Conservation (phyloP, 2,329 filamentous ascomycete species). For the Rosellinia necatrix region DNA sequence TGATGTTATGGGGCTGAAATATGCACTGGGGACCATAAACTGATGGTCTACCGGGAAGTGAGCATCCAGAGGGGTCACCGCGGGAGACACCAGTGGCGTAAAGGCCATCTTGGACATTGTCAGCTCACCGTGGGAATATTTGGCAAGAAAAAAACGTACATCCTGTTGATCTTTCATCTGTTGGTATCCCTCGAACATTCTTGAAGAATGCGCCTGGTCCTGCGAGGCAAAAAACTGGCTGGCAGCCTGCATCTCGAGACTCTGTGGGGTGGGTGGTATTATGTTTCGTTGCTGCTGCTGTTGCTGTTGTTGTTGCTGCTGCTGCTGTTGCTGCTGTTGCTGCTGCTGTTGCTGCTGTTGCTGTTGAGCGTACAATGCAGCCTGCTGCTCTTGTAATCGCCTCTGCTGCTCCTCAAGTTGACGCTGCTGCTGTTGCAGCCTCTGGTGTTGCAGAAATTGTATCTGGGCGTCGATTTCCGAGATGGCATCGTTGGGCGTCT, state of each 20-base stretch:
- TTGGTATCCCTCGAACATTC: constrained; percentile 70
- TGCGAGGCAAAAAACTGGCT: constrained; percentile 65
- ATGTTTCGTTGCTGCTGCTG: constrained; percentile 57
- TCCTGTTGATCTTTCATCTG: constrained; percentile 72
- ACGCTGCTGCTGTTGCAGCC: constrained; percentile 63
- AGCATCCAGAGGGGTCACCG: constrained; percentile 77
- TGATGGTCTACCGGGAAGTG: constrained; percentile 65
- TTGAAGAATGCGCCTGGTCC: constrained; percentile 59
- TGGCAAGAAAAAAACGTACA: constrained; percentile 47
- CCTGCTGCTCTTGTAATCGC: constrained; percentile 47
- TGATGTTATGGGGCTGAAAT: constrained; percentile 83
- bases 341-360: constrained; percentile 43
- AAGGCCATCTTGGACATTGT: constrained; percentile 66
- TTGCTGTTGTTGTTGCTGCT: constrained; percentile 6
- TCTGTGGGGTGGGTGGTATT: constrained; percentile 80
- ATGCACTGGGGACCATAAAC: constrained; percentile 70
- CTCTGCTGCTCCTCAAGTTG: constrained; percentile 62
- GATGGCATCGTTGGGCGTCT: constrained; percentile 56
- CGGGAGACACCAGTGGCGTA: constrained; percentile 82
- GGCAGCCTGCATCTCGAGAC: constrained; percentile 72
- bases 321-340: constrained; percentile 43
- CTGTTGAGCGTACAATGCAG: constrained; percentile 56
- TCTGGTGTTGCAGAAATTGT: constrained; percentile 67
- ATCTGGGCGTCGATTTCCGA: constrained; percentile 68
- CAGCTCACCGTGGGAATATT: constrained; percentile 31